Evolutionary conservation across 148 eudicot species (phyloP).

Genomic region (Tetragonia tetragonoides): DNA sequence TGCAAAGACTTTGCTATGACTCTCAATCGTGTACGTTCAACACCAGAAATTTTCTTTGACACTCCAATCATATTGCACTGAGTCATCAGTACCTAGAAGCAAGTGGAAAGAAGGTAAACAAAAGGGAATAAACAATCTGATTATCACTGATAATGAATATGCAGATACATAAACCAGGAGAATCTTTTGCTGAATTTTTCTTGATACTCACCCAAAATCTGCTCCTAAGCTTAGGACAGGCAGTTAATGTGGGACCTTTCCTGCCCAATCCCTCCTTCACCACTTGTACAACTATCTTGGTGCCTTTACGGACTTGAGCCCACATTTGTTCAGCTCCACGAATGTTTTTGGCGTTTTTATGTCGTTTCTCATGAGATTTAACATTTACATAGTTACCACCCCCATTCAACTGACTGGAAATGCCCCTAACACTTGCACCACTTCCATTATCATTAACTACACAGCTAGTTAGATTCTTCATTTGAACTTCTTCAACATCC

Average conservation of each 20-base stretch:
- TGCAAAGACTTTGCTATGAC: slow-evolving; percentile 79
- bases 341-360: slow-evolving; percentile 20
- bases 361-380: slow-evolving; percentile 24
- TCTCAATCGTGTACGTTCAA: slow-evolving; percentile 79
- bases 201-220: slow-evolving; percentile 77
- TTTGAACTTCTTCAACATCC: slow-evolving; percentile 35
- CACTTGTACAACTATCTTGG: slow-evolving; percentile 90
- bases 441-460: slow-evolving; percentile 23
- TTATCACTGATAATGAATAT: background rate
- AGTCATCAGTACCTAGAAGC: slow-evolving; percentile 58
- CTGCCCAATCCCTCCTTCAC: slow-evolving; percentile 90
- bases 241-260: slow-evolving; percentile 84
- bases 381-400: slow-evolving; percentile 27
- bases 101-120: slow-evolving; percentile 7
- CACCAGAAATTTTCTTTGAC: slow-evolving; percentile 77
- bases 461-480: slow-evolving; percentile 38
- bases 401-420: slow-evolving; percentile 30
- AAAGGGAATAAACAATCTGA: background rate
- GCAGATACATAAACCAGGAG: background rate
- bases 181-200: slow-evolving; percentile 11
- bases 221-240: slow-evolving; percentile 86
- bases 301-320: slow-evolving; percentile 74
- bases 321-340: slow-evolving; percentile 44
- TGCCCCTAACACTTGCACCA: slow-evolving; percentile 24
- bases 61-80: slow-evolving; percentile 64